A percentile compares a stretch with the other conserved stretches of the same genome.
phyloP scores from a whole-genome alignment of 805 yeast genomes.

The Candida arabinofermentans region DNA sequence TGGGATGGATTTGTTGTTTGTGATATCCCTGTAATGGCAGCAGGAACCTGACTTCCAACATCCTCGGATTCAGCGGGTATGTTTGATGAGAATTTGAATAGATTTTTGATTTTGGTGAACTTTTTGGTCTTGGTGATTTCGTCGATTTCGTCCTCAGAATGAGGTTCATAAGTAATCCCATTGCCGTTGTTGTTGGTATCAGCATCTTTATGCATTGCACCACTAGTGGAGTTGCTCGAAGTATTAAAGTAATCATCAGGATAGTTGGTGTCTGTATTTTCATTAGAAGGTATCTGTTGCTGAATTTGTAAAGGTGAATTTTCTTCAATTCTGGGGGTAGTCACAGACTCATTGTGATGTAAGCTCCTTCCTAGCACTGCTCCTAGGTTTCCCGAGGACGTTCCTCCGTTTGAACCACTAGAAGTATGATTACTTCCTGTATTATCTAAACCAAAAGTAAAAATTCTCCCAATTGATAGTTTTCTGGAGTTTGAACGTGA shows the following conservation, averaged over 20 bases:
- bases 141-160: constrained; percentile 13
- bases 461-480: constrained; percentile 33
- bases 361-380: constrained; percentile 5
- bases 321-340: constrained; percentile 22
- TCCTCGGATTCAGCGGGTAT: constrained; percentile 6
- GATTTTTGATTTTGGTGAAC: constrained; percentile 25
- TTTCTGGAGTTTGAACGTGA: constrained; percentile 38
- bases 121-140: constrained; percentile 18
- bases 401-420: neutral
- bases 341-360: constrained; percentile 6
- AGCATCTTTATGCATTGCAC: neutral
- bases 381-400: too few species aligned
- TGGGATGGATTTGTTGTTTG: neutral
- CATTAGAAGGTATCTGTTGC: constrained; percentile 15
- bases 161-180: constrained; percentile 1
- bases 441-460: constrained; percentile 33
- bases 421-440: neutral
- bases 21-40: neutral
- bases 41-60: constrained; percentile 1
- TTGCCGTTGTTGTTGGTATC: constrained; percentile 2
- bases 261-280: constrained; percentile 4
- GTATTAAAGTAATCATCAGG: constrained; percentile 12
- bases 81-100: constrained; percentile 25
- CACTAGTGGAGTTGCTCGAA: neutral
- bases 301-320: constrained; percentile 6